Percentiles rank a stretch among this genome's conserved stretches.
phyloP scores from a whole-genome alignment of 805 yeast species.

The Brettanomyces custersianus region DNA sequence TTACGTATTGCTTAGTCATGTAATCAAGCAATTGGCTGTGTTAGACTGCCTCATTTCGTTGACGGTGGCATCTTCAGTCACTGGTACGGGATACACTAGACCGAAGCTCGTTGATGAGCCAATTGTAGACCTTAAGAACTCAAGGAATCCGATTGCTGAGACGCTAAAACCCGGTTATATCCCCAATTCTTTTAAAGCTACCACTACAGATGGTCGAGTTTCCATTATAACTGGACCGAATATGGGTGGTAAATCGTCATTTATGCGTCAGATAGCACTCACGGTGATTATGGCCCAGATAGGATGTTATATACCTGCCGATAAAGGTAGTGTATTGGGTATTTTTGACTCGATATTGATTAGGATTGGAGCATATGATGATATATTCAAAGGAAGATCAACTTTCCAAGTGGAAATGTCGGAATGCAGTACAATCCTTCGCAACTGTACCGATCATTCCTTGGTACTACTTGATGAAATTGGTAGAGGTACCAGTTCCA shows the following conservation, averaged over 20 bases:
- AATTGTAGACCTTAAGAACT: slow-evolving; percentile 40
- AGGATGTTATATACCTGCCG: slow-evolving; percentile 74
- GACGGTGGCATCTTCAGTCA: slow-evolving; percentile 45
- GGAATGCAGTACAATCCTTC: slow-evolving; percentile 53
- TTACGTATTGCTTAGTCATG: slow-evolving; percentile 29
- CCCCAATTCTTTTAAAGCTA: slow-evolving; percentile 45
- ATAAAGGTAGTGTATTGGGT: slow-evolving; percentile 38
- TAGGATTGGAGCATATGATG: slow-evolving; percentile 80
- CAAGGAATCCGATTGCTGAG: slow-evolving; percentile 35
- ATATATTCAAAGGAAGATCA: slow-evolving; percentile 64
- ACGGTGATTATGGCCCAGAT: slow-evolving; percentile 66
- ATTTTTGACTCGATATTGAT: slow-evolving; percentile 46
- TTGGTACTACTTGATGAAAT: slow-evolving; percentile 65
- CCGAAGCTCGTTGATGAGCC: slow-evolving; percentile 45
- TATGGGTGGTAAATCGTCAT: slow-evolving; percentile 82
- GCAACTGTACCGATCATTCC: slow-evolving; percentile 38
- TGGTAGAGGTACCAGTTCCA: slow-evolving; percentile 62
- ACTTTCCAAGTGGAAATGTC: slow-evolving; percentile 75
- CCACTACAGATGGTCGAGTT: slow-evolving; percentile 37
- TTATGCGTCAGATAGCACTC: slow-evolving; percentile 66
- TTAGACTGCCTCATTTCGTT: slow-evolving; percentile 65
- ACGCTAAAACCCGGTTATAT: slow-evolving; percentile 35
- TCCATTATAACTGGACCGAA: slow-evolving; percentile 77
- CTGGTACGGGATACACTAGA: slow-evolving; percentile 33
- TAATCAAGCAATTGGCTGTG: slow-evolving; percentile 40